Base-by-base conservation (phyloP, 768 basidiomycete genomes). In the Chalciporus chontae region DNA sequence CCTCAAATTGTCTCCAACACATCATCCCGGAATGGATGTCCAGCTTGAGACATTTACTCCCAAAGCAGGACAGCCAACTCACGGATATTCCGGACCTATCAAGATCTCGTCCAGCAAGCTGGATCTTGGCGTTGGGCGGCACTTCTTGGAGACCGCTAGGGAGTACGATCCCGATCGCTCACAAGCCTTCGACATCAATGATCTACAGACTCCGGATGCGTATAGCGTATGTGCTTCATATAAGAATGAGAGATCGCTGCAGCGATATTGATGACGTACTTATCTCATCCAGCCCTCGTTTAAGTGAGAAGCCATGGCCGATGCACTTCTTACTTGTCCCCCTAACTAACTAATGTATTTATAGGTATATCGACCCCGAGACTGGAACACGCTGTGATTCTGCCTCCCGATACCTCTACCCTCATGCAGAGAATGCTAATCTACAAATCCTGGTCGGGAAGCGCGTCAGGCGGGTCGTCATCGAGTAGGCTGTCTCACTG, bases 311-410 rank as follows among this genome's bases (percentile, higher is more conserved):
- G 2, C 40, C 4, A 24, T 17, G 29, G 5, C 8, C 7, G 8
- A 11, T 14, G 4, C 14, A 13, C 8, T 32, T 15, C 8, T 32
- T 15, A 13, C 14, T 8, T 32, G 11, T 32, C 11, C 14, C 14
- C 3, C 10, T 32, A 32, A 32, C 32, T 14, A 32, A 32, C 32
- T 14, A 10, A 13, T 32, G 14, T 32, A 21, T 13, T 15, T 14
- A 1, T 32, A 85, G 83, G 60, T 85, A 77, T 59, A 70, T 84
- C 29, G 70, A 77, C 51, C 62, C 52, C 8, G 63, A 69, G 32
- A 77, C 71, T 15, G 60, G 58, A 31, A 40, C 41, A n/a, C 58
- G 60, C n/a, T 57, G 54, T 3, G 60, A 61, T 43, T 53, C 55
- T 2, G 53, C 58, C 6, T 70, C 71, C 31, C 45, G 64, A 42